Base-by-base conservation (phyloP, 163 green algal species). In the Scenedesmus sp. region DNA sequence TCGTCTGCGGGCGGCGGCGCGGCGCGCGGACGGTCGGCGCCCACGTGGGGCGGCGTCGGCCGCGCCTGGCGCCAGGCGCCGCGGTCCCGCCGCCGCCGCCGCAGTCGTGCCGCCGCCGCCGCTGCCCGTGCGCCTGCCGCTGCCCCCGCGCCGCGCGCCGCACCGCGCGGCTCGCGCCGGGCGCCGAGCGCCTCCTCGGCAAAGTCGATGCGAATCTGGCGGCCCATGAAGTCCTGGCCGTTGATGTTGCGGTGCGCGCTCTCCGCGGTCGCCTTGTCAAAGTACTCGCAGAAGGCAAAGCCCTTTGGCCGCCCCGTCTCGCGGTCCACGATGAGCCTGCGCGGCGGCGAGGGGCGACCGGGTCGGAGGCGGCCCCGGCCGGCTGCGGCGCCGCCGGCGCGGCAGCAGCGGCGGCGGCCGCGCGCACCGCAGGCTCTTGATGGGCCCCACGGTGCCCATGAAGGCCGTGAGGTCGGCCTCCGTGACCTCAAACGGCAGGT, bases 261-360 rank as follows among this genome's bases (percentile, higher is more conserved):
- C 78, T 97, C 84, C 17, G 96, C 96, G n/a, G 92, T 96, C 48
- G 88, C 81, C 14, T 91, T 85, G 85, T 99, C 96, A 63, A 88
- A 91, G 78, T 92, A 99, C 77, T 99, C 96, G 39, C 89, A 92
- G 56, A 99, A 99, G 0, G 91, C 96, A 84, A 95, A 99, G n/a
- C 96, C 96, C 47, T 97, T 97, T 1, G 90, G 86, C 78, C 95
- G 96, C 26, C 96, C 96, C 1, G 94, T 97, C 13, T 99, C 94
- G 4, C 91, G 87, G 47, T 99, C 95, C 2, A 78, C 91, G 20
- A 98, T 92, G 33, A 99, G 78, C 79, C 95, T 97, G 88, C 66
- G 80, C 51, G 26, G 50, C 24, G 4, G 50, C 10, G 18, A 58
- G 50, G 10, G n/a, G n/a, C n/a, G n/a, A n/a, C n/a, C n/a, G n/a